Percentiles rank a stretch among this genome's conserved stretches.
These are phyloP conservation scores for Fusarium sp. DNA, from an alignment of 2,329 filamentous ascomycete species.

Conservation along the genomic window DNA sequence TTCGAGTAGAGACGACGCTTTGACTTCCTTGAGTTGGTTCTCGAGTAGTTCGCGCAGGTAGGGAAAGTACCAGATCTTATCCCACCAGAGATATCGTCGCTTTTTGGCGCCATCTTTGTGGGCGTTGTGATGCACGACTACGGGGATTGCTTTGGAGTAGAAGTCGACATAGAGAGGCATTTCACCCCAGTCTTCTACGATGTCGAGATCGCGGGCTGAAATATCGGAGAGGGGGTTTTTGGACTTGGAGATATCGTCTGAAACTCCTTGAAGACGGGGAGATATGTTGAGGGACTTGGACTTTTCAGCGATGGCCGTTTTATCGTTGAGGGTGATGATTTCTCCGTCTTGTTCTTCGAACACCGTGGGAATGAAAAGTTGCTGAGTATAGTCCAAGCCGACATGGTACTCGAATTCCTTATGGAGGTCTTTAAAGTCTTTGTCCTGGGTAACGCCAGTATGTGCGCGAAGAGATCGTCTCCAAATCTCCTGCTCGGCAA, in stretches of 20 bases:
- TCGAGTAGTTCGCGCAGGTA: conserved; percentile 17
- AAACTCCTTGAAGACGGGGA: conserved; percentile 5
- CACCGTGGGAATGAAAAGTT: conserved; percentile 34
- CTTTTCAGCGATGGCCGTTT: conserved; percentile 5
- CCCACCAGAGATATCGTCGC: conserved; percentile 31
- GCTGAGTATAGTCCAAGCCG: conserved; percentile 35
- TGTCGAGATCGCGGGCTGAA: neutral
- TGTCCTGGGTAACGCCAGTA: fast-evolving
- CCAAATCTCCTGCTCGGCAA: conserved; percentile 44
- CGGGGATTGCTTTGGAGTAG: conserved; percentile 35
- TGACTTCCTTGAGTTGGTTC: neutral
- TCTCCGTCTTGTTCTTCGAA: conserved; percentile 38
- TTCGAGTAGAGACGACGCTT: neutral
- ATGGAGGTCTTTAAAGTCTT: neutral
- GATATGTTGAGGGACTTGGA: conserved; percentile 9
- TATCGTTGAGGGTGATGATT: conserved; percentile 23
- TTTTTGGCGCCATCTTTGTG: conserved; percentile 24
- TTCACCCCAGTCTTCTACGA: conserved; percentile 27
- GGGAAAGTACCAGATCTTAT: conserved; percentile 39
- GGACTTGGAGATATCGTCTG: conserved; percentile 17
- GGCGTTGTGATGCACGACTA: conserved; percentile 38
- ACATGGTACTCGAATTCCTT: conserved; percentile 37
- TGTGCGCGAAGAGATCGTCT: conserved; percentile 3
- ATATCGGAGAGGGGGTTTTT: neutral
- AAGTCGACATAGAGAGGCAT: conserved; percentile 36